Base-by-base conservation (phyloP, 2,329 filamentous ascomycete species). In the Paracoccidioides lutzii region DNA sequence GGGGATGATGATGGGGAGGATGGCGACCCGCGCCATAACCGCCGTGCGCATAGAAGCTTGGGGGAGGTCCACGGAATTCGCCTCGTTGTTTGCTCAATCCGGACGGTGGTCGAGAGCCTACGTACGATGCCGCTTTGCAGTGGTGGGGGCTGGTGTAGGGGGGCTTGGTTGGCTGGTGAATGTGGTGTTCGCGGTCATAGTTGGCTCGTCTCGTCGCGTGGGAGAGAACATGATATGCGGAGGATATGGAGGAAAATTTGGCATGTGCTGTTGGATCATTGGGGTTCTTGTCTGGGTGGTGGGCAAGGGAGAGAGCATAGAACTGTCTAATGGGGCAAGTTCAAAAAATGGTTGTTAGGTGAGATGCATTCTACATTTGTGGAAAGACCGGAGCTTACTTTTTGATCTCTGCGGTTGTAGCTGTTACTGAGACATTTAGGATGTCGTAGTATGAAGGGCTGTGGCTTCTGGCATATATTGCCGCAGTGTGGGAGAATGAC, bases 281-380 rank as follows among this genome's bases (percentile, higher is more conserved):
- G 58, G 79, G 88, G 76, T 97, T 94, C 68, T 84, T 83, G 77
- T 98, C 93, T 0, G 93, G 93, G 72, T 98, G 93, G 78, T 95
- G 85, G 54, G 80, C 75, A 73, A 96, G 95, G 66, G 90, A 95
- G 69, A 97, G 87, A 59, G 79, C 73, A 78, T 96, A 97, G 80
- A 96, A 98, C 68, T 81, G 73, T 62, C 74, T 76, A 14, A 51
- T 51, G 30, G 12, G 9, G 49, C 15, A 15, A 32, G 37, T 37
- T 52, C 30, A 52, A 10, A 3, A 8, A 12, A 14, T 9, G 15
- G 9, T 12, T 38, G 22, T 46, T 38, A 15, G 10, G 7, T 22
- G 22, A 22, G 22, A 22, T 22, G 22, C 22, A 22, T 2, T 22
- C 22, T 22, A 22, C 22, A 22, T 22, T 22, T 1, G 15, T 6